Conservation (phyloP, 148 eudicot genomes). For the Silene latifolia region DNA sequence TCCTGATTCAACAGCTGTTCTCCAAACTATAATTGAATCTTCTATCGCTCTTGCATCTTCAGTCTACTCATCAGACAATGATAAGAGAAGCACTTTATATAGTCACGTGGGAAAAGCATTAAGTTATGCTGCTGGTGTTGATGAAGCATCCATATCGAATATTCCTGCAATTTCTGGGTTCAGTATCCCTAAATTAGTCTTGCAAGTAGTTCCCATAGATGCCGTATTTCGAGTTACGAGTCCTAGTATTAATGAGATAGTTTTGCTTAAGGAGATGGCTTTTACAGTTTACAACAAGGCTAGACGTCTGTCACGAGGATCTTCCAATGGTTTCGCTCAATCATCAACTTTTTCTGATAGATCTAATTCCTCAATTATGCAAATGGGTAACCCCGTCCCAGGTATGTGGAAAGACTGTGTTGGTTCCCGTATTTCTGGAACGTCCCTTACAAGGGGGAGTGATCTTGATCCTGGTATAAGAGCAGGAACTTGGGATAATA, state of each 20-base stretch:
- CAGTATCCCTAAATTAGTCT: constrained; percentile 78
- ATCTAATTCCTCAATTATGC: constrained; percentile 59
- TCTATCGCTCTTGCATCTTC: constrained; percentile 72
- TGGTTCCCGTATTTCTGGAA: constrained; percentile 62
- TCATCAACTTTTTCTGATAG: constrained; percentile 54
- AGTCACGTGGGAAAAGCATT: constrained; percentile 86
- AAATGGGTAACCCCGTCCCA: constrained; percentile 58
- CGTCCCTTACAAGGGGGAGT: constrained; percentile 61
- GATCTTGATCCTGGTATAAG: constrained; percentile 74
- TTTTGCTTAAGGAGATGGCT: constrained; percentile 85
- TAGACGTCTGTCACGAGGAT: constrained; percentile 68
- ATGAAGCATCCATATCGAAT: constrained; percentile 81
- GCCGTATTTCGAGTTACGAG: constrained; percentile 85
- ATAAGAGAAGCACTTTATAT: constrained; percentile 63
- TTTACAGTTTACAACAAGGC: constrained; percentile 98
- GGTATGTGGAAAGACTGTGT: constrained; percentile 95
- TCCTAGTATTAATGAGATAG: constrained; percentile 69
- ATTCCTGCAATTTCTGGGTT: constrained; percentile 83
- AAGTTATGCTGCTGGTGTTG: constrained; percentile 74
- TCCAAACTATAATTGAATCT: constrained; percentile 79
- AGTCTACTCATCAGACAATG: constrained; percentile 70
- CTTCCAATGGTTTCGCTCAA: constrained; percentile 47
- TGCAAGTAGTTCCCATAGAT: constrained; percentile 86
- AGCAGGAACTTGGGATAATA: constrained; percentile 73
- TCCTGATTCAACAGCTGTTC: constrained; percentile 86